Evolutionary conservation across 257 asterid genomes (phyloP), one percentile per base, ranked within the genome.

Genomic region (Apocynum venetum): DNA sequence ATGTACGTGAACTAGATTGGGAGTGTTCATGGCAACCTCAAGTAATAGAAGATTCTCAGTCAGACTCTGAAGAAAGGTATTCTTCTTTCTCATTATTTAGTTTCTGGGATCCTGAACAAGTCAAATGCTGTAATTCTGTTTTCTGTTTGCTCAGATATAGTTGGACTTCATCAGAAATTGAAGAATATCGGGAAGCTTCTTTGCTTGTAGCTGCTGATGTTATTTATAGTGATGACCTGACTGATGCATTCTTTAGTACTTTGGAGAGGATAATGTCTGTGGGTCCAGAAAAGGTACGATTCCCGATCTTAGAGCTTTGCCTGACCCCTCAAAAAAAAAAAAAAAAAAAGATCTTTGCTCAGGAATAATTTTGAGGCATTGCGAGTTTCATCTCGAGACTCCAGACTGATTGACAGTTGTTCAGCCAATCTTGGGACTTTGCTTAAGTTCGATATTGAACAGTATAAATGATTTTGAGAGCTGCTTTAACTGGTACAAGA

Each of bases 1-100:
- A 78, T 80, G 97, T 91, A 57, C 98, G 97, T 2, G 98, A 93
- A 90, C 97, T 95, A 81, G 98, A 95, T 84, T 95, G 99, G 99
- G 88, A 74, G 67, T 79, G 81, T 76, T 79, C 89, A 68, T 87
- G 89, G 94, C 94, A 92, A 40, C 97, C 98, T 46, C 82, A 77
- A 82, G 80, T 72, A 41, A 63, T 46, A n/a, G 78, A 72, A 78
- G 78, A 77, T 83, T 80, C 86, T 72, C 79, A 85, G 81, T 78
- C 87, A 9, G 66, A 86, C 80, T 78, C 87, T 9, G 69, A 76
- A 68, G 76, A 76, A 80, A 89, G 96, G 93, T 89, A 82, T 36
- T 11, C n/a, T 35, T 31, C 31, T 25, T 25, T 25, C 31, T 25
- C 31, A 25, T 56, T 38, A 43, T 47, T 65, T 69, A 13, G 31